Evolutionary conservation across 2,329 filamentous ascomycete species (phyloP).

Genomic region (Davidsoniella eucalypti): DNA sequence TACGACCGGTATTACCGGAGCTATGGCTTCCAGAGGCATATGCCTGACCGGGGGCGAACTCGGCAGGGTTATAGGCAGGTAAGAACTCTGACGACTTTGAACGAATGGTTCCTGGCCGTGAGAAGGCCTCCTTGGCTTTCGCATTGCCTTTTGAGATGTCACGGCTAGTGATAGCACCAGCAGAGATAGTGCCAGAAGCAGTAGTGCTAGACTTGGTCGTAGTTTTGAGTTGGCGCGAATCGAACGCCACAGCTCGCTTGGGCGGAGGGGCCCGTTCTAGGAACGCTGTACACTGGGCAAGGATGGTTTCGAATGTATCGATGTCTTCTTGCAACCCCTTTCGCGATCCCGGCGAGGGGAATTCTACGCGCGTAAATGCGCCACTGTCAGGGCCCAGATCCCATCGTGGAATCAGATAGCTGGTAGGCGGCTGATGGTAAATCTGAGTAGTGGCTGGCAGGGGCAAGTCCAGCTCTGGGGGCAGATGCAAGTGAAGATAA

Average conservation of each 20-base stretch:
- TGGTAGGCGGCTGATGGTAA: slow-evolving; percentile 83
- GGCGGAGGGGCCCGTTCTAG: slow-evolving; percentile 64
- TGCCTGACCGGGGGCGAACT: slow-evolving; percentile 64
- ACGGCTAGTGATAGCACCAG: slow-evolving; percentile 14
- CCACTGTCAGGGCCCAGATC: slow-evolving; percentile 77
- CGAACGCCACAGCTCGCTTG: slow-evolving; percentile 17
- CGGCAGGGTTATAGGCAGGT: slow-evolving; percentile 62
- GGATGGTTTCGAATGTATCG: slow-evolving; percentile 92
- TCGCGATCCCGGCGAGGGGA: slow-evolving; percentile 56
- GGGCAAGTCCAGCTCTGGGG: slow-evolving; percentile 84
- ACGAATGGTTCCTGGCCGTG: not conserved
- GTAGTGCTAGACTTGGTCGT: too few species aligned
- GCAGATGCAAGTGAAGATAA: slow-evolving; percentile 87
- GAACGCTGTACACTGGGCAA: slow-evolving; percentile 95
- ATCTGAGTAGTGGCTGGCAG: slow-evolving; percentile 92
- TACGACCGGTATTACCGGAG: slow-evolving; percentile 44
- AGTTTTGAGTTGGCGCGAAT: slow-evolving; percentile 16
- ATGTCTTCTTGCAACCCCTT: slow-evolving; percentile 74
- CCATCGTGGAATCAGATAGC: slow-evolving; percentile 91
- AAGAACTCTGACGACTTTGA: slow-evolving; percentile 25
- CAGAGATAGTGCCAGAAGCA: slow-evolving; percentile 11
- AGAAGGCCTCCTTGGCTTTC: slow-evolving; percentile 24
- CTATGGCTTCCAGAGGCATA: slow-evolving; percentile 51
- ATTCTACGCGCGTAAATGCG: slow-evolving; percentile 86
- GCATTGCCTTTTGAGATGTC: slow-evolving; percentile 14